Evolutionary conservation across 2,329 filamentous ascomycete genomes (phyloP), one percentile per base, ranked within the genome.

Genomic region (Leptographium wingfieldii): DNA sequence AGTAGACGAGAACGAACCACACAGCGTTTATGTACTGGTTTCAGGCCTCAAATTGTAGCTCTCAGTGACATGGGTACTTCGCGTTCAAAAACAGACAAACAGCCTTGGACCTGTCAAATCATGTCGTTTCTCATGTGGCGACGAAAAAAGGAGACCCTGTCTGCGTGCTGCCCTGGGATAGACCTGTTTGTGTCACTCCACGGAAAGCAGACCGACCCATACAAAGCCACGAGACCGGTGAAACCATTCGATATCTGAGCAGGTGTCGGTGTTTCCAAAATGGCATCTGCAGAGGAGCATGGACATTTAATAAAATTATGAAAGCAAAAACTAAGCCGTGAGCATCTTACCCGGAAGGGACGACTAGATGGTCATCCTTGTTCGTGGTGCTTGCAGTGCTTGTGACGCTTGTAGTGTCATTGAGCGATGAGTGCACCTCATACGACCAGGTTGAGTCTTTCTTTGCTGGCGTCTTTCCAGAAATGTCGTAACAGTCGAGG

Each of bases 241-340:
- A 38, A 58, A 58, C 61, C 61, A 62, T 29, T 35, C 25, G 11
- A 51, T 56, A 48, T 61, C 61, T 3, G 61, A 63, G 55, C 61
- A 63, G 2, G 61, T 61, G 31, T 63, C 61, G n/a, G 61, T 63
- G 22, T 63, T 63, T 9, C 61, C 61, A 48, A 59, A 63, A 22
- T 61, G 57, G 46, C 61, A 63, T n/a, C 61, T 61, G 38, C 3
- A 11, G 22, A 22, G 22, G 25, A 27, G 5, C 3, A 51, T 5
- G 3, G 48, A 51, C 22, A n/a, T 35, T 51, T 38, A 25, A 48
- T 54, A 49, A 22, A 59, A 59, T 16, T 22, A 29, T n/a, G 4
- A 27, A 9, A 46, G 16, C 38, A 9, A 38, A 38, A 25, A 12
- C 11, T 3, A 46, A 29, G 19, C 43, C 43, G 43, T 19, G 16